Percentiles rank a stretch among this genome's conserved stretches.
These are phyloP conservation scores for Suillus luteus DNA, from an alignment of 768 basidiomycete genomes.

Conservation along the genomic window DNA sequence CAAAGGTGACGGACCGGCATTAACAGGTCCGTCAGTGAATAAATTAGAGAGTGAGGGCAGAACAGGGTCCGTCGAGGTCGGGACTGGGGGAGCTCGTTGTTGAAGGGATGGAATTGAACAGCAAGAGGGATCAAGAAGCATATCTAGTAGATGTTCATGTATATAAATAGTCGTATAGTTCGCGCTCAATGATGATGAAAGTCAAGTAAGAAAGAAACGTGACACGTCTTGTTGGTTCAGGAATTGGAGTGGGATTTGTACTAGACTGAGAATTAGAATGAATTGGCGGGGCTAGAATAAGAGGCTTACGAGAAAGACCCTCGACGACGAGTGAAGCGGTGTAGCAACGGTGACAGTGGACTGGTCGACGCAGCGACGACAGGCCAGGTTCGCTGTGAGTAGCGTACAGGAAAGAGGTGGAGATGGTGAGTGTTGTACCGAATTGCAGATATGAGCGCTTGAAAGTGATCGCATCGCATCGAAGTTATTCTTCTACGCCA, in stretches of 20 bases:
- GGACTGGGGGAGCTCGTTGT: neutral
- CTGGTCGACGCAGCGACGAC: constrained; percentile 7
- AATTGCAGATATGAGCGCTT: constrained; percentile 9
- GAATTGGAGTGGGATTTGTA: neutral
- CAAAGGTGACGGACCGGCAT: neutral
- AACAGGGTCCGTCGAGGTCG: neutral
- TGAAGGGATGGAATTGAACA: neutral
- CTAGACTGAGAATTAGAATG: constrained; percentile 1
- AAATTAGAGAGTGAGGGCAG: neutral
- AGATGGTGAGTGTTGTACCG: neutral
- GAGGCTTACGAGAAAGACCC: constrained; percentile 5
- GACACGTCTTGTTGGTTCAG: neutral
- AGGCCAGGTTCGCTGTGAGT: neutral
- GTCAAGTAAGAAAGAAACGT: neutral
- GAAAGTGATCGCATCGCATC: neutral
- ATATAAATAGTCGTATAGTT: constrained; percentile 1
- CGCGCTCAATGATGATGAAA: neutral
- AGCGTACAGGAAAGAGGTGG: constrained; percentile 5
- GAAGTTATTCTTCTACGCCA: neutral
- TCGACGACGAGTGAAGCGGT: neutral
- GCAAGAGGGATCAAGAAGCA: neutral
- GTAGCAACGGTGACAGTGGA: neutral
- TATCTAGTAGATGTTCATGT: constrained; percentile 2
- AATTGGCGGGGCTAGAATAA: constrained; percentile 4
- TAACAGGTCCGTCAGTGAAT: neutral